Conservation (phyloP, 2,329 filamentous ascomycete species). For the Pyrenochaeta sp. region DNA sequence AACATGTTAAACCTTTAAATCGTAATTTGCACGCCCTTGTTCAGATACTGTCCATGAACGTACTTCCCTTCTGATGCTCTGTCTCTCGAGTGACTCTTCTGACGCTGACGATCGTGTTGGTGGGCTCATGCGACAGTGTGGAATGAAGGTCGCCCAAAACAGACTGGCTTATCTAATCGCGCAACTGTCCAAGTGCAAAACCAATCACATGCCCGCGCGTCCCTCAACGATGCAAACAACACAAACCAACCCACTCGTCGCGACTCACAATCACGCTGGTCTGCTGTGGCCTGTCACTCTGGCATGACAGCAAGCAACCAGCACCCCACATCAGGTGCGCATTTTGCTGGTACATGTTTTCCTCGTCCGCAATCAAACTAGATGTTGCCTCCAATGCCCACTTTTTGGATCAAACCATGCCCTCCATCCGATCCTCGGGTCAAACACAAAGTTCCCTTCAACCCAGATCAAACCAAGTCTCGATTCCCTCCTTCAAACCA, state of each 20-base stretch:
- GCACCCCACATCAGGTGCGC: constrained; percentile 34
- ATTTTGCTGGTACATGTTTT: constrained; percentile 21
- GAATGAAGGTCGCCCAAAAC: no score
- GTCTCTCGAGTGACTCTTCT: neutral
- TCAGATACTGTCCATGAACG: no score
- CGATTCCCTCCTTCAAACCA: constrained; percentile 20
- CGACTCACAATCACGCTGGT: constrained; percentile 20
- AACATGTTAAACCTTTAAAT: neutral
- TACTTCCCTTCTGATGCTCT: no score
- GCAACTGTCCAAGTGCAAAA: neutral
- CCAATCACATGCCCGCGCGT: constrained; percentile 20
- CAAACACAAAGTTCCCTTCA: neutral
- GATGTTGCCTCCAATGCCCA: neutral
- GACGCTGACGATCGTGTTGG: no score
- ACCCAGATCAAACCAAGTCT: constrained; percentile 16
- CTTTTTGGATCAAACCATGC: constrained; percentile 18
- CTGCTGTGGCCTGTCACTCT: constrained; percentile 29
- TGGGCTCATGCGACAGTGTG: no score
- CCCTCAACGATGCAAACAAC: constrained; percentile 37
- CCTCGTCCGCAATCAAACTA: constrained; percentile 14
- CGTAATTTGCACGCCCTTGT: neutral
- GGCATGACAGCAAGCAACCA: constrained; percentile 39
- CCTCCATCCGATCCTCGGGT: neutral
- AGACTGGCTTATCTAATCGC: constrained; percentile 18
- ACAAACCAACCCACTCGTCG: constrained; percentile 26